Evolutionary conservation across 352 stramenopile genomes (phyloP).

Genomic region (Pythium rishiriense): DNA sequence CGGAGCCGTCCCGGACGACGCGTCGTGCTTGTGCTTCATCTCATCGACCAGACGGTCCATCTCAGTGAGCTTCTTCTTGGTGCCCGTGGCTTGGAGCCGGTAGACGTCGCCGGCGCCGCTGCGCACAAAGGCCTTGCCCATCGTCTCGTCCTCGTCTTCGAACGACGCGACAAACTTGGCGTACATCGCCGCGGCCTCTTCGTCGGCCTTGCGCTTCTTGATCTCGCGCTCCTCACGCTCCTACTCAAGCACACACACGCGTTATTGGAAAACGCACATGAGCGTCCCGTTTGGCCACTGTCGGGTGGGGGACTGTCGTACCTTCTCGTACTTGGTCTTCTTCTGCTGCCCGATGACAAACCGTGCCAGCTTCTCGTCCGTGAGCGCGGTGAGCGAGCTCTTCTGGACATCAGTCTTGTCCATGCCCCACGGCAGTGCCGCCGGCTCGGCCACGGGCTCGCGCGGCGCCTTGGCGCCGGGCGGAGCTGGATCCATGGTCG

Average conservation of each 20-base stretch:
- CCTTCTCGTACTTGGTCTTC: conserved; percentile 89
- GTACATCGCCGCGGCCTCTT: conserved; percentile 87
- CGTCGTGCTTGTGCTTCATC: conserved; percentile 59
- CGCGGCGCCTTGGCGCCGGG: conserved; percentile 2
- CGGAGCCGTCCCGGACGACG: too few species aligned
- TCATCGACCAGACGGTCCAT: conserved; percentile 75
- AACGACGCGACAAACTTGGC: conserved; percentile 90
- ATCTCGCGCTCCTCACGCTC: conserved; percentile 78
- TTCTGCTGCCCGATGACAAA: conserved; percentile 80
- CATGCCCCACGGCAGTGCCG: conserved; percentile 60
- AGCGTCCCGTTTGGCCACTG: not conserved
- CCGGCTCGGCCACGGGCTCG: conserved; percentile 21
- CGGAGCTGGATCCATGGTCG: conserved; percentile 9
- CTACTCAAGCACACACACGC: conserved; percentile 20
- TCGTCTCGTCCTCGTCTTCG: conserved; percentile 63
- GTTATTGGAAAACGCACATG: not conserved
- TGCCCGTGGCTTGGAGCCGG: conserved; percentile 18
- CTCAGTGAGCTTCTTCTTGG: conserved; percentile 47
- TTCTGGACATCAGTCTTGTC: conserved; percentile 67
- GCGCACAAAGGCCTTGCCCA: conserved; percentile 70
- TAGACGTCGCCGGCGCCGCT: conserved; percentile 21
- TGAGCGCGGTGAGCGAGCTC: conserved; percentile 61
- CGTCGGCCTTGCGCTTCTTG: conserved; percentile 83
- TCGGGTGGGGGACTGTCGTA: conserved; percentile 12
- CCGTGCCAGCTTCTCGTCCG: conserved; percentile 77